Evolutionary conservation across 2,329 filamentous ascomycete species (phyloP), one percentile per base, ranked within the genome.

Genomic region (Nakataea oryzae): DNA sequence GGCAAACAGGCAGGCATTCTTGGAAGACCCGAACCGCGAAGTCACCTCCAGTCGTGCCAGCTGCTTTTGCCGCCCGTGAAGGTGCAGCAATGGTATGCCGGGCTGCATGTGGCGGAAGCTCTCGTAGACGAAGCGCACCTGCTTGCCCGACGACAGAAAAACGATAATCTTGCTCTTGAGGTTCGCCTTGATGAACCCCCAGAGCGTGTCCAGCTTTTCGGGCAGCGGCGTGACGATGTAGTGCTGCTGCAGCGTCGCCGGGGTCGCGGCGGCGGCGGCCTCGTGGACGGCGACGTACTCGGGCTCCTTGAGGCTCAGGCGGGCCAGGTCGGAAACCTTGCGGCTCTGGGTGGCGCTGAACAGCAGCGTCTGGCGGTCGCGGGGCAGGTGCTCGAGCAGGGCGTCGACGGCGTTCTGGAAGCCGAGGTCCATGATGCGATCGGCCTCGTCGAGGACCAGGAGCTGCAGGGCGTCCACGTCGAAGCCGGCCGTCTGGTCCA

Each of bases 321-420:
- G 85, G 1, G 93, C 93, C 62, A 99, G 80, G 73, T 99, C 95
- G 0, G 91, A 96, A 0, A 99, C 90, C 71, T 89, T 91, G 71
- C 92, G 96, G 67, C 93, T 97, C 75, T 99, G 95, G 0, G 95
- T 99, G 0, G 95, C 95, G 71, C 90, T 96, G 79, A 97, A 99
- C 12, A 99, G 84, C 71, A 99, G 81, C 0, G 95, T 99, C 75
- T 99, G 95, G 65, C 95, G 82, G 30, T 88, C 79, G 68, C 86
- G 87, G 1, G 95, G 95, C 1, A 99, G 79, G 72, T 97, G 96
- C 65, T 96, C 92, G 30, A 99, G 77, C 60, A 99, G 89, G 0
- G 95, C 95, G 74, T 99, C 95, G 3, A 99, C 87, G 1, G 91
- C 91, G 6, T 82, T 80, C 74, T 96, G 88, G 73, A 99, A 99